A percentile compares a stretch with the other conserved stretches of the same genome.
Evolutionary conservation across 495 filamentous ascomycete species (phyloP).

Genomic region (Daldinia vernicosa): DNA sequence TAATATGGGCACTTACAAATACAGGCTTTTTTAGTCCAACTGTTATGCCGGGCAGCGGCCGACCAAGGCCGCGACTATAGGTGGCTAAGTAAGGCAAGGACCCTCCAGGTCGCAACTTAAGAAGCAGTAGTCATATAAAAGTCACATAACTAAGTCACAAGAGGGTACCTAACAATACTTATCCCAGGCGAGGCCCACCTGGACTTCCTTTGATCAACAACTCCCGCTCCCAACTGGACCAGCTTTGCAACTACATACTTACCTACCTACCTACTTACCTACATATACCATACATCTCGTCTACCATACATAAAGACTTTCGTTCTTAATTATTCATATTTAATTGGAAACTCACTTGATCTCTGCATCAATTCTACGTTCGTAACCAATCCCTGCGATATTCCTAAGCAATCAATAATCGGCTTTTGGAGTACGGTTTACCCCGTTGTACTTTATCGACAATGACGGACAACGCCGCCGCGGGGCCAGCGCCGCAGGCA

Average conservation of each 20-base stretch:
- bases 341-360: neutral
- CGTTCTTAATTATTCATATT: neutral
- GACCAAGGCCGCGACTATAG: slow-evolving; percentile 30
- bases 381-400: neutral
- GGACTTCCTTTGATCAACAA: slow-evolving; percentile 12
- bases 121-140: slow-evolving; percentile 1
- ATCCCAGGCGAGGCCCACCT: slow-evolving; percentile 16
- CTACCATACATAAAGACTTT: neutral
- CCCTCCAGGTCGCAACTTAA: slow-evolving; percentile 14
- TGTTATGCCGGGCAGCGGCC: slow-evolving; percentile 29
- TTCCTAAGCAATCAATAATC: neutral
- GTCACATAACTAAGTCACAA: slow-evolving; percentile 13
- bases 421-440: neutral
- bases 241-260: slow-evolving; percentile 3
- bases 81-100: slow-evolving; percentile 5
- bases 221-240: slow-evolving; percentile 11
- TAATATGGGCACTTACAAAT: slow-evolving; percentile 8
- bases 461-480: slow-evolving; percentile 34
- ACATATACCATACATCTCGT: neutral
- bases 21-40: slow-evolving; percentile 7
- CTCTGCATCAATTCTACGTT: neutral
- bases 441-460: slow-evolving; percentile 1
- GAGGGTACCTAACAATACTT: neutral
- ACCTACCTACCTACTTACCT: neutral
- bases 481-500: slow-evolving; percentile 32